phyloP scores from a whole-genome alignment of 306 rosid genomes.

The Hylodesmum podocarpum region DNA sequence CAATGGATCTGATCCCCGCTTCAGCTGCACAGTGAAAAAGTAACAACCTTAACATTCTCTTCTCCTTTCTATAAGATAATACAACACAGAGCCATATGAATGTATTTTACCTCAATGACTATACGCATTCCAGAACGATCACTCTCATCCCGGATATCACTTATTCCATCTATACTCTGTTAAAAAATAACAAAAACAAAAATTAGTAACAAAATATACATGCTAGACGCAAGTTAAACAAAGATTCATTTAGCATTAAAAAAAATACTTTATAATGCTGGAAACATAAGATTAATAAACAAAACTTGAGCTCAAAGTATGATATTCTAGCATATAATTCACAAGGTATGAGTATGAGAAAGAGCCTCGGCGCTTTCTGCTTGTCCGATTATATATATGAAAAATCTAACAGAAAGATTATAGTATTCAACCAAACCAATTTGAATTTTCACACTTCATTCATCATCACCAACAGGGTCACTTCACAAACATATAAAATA shows the following conservation, averaged over 20 bases:
- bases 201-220: slow-evolving; percentile 2
- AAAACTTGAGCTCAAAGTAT: background rate
- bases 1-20: slow-evolving; percentile 85
- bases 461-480: background rate
- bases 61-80: slow-evolving; percentile 3
- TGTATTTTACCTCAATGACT: slow-evolving; percentile 74
- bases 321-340: background rate
- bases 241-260: background rate
- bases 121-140: slow-evolving; percentile 98
- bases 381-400: background rate
- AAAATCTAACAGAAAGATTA: background rate
- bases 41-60: background rate
- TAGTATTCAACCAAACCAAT: slow-evolving; percentile 3
- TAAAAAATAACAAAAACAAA: background rate
- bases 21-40: slow-evolving; percentile 60
- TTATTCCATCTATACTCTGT: slow-evolving; percentile 85
- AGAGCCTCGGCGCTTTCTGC: background rate
- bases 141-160: slow-evolving; percentile 96
- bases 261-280: background rate
- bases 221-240: background rate
- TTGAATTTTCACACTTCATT: background rate
- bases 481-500: background rate
- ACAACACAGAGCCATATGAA: background rate
- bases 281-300: background rate
- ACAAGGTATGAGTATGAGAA: background rate